Evolutionary conservation across 257 asterid genomes (phyloP), one percentile per base, ranked within the genome.

Genomic region (Perilla frutescens): DNA sequence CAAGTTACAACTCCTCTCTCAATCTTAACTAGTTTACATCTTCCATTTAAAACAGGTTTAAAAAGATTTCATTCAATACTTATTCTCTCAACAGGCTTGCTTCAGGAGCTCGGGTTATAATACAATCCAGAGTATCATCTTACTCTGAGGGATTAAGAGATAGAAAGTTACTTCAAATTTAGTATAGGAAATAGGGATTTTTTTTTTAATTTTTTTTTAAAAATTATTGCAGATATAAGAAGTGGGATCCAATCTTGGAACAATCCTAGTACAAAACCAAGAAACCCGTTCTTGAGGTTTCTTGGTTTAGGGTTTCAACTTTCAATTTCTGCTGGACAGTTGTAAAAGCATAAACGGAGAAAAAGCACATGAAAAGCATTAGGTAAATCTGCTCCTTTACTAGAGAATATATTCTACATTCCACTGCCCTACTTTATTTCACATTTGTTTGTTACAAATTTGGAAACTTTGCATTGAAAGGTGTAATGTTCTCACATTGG

Each of bases 21-120:
- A 57, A 34, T 43, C n/a, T 68, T 50, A 40, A 11, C 53, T 69
- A 55, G 32, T 59, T 11, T 15, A 43, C n/a, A 5, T 65, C n/a
- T 47, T 74, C 36, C 71, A 51, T 75, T 81, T 82, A 56, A n/a
- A 71, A 54, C 48, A 8, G 8, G 75, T 87, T 20, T 20, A 20
- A 20, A 20, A 82, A 86, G 72, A 12, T 13, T 54, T 55, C 44
- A 13, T 45, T 47, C 11, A 26, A 73, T 60, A 3, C 48, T 36
- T 43, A 7, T 76, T 45, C 70, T 34, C 45, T 8, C 32, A 71
- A 72, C 96, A 93, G 96, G 96, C 96, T 93, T 85, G 91, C 97
- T 84, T 91, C 96, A 72, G 98, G 98, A 89, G 97, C 98, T 84
- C 90, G 92, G 87, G 82, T 91, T 82, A 87, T 93, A 78, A 89